These are phyloP conservation scores for Leccinum incarnatum DNA, from an alignment of 768 basidiomycete species.

Conservation along the genomic window DNA sequence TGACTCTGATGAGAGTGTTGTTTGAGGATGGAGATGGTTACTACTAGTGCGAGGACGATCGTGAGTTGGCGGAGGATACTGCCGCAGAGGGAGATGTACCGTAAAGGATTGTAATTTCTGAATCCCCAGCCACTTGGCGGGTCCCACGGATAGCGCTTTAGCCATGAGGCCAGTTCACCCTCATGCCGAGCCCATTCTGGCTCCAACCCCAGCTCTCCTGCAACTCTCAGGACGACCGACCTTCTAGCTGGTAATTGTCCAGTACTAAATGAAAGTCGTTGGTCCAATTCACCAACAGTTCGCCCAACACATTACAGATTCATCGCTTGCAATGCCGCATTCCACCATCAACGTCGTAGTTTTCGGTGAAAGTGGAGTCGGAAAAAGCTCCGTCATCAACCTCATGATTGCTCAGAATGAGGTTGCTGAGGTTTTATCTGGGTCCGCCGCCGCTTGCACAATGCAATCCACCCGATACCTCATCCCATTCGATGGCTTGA, in stretches of 20 bases:
- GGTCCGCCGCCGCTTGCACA: constrained; percentile 28
- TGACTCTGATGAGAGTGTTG: constrained; percentile 45
- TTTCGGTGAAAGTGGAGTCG: too few relatives aligned
- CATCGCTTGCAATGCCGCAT: neutral
- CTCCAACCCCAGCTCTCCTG: too few relatives aligned
- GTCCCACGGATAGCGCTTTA: too few relatives aligned
- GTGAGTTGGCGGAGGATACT: neutral
- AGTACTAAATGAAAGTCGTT: too few relatives aligned
- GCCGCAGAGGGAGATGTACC: neutral
- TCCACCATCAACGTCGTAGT: constrained; percentile 32
- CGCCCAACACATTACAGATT: constrained; percentile 1
- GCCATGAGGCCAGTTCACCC: too few relatives aligned
- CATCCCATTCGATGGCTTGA: constrained; percentile 19
- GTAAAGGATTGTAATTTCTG: neutral
- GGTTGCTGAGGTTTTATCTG: constrained; percentile 24
- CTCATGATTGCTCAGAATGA: constrained; percentile 10
- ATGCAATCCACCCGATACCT: constrained; percentile 29
- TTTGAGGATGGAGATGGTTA: constrained; percentile 9
- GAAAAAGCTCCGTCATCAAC: too few relatives aligned
- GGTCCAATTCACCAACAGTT: constrained; percentile 4
- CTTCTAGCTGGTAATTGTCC: too few relatives aligned
- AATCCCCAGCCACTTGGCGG: too few relatives aligned
- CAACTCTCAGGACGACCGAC: too few relatives aligned
- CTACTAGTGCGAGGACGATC: neutral
- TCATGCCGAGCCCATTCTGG: too few relatives aligned